Conservation (phyloP, 2,329 filamentous ascomycete genomes). For the Phaeosphaeriaceae sp. region DNA sequence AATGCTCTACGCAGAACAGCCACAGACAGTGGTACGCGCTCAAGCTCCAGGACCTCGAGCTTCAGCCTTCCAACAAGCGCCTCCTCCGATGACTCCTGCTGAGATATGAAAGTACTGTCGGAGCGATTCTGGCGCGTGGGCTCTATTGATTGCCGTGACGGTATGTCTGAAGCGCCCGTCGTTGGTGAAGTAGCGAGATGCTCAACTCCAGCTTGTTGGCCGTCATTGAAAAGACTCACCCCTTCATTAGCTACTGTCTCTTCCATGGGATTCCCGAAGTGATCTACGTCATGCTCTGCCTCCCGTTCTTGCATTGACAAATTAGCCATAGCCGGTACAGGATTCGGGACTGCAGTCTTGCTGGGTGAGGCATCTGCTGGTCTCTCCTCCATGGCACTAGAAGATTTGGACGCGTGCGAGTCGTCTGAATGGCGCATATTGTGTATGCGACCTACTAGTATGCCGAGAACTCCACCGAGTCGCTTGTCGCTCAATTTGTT, state of each 20-base stretch:
- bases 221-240: conserved; percentile 29
- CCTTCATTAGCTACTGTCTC: conserved; percentile 33
- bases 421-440: conserved; percentile 58
- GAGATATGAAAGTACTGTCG: neutral
- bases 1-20: conserved; percentile 73
- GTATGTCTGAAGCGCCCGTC: conserved; percentile 7
- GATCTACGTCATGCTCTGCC: conserved; percentile 33
- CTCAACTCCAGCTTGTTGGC: conserved; percentile 18
- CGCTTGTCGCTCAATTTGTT: conserved; percentile 65
- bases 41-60: conserved; percentile 76
- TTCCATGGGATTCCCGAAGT: conserved; percentile 34
- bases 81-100: conserved; percentile 34
- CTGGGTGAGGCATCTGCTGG: conserved; percentile 20
- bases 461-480: conserved; percentile 72
- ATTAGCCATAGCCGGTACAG: conserved; percentile 25
- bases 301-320: conserved; percentile 38
- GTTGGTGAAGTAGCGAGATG: conserved; percentile 12
- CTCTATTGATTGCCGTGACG: conserved; percentile 2
- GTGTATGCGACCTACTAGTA: conserved; percentile 71
- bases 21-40: conserved; percentile 76
- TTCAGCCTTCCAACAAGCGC: conserved; percentile 65
- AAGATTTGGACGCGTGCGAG: conserved; percentile 12
- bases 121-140: conserved; percentile 2
- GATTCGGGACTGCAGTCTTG: conserved; percentile 23
- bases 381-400: conserved; percentile 20